Evolutionary conservation across 2,329 filamentous ascomycete species (phyloP), one percentile per base, ranked within the genome.

Genomic region (Colletotrichum sojae): DNA sequence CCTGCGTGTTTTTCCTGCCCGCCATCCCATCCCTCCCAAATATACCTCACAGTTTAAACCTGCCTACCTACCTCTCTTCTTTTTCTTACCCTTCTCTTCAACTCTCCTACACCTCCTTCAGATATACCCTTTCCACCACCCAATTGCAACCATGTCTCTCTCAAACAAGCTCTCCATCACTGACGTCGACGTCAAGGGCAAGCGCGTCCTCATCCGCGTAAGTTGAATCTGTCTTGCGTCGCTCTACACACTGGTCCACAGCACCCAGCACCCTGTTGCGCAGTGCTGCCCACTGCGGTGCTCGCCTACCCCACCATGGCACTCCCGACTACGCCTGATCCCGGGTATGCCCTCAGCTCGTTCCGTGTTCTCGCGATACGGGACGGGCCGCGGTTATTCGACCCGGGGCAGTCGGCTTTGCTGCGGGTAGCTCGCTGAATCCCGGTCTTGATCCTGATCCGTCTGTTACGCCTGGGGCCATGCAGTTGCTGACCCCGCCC

Each of bases 141-240:
- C 56, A 70, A 74, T 72, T 63, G 70, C 73, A 79, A 90, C 78
- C 71, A 99, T 99, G 96, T 98, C 96, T 91, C 94, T 99, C 81
- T 93, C 95, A 78, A 98, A 91, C 90, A 99, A 99, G 90, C 93
- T 99, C 78, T 93, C 94, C 76, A 98, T 99, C 84, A 93, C 91
- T 75, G 95, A 99, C 80, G 91, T 97, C 78, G 95, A 99, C 84
- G 89, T 99, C 84, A 97, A 97, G 90, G 95, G 89, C 90, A 99
- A 99, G 91, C 91, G 95, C 78, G 96, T 98, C 83, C 89, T 99
- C 78, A 98, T 99, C 82, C 93, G 96, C 79, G 96, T 97, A 89
- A 83, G 93, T 86, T 71, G 39, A 49, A 49, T 61, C 53, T 13
- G 36, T 39, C 52, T 25, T 51, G 27, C 60, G 46, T 15, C 36